Evolutionary conservation across 192 early-diverging fungal genomes (phyloP).

Genomic region (Helicostylum pulchrum): DNA sequence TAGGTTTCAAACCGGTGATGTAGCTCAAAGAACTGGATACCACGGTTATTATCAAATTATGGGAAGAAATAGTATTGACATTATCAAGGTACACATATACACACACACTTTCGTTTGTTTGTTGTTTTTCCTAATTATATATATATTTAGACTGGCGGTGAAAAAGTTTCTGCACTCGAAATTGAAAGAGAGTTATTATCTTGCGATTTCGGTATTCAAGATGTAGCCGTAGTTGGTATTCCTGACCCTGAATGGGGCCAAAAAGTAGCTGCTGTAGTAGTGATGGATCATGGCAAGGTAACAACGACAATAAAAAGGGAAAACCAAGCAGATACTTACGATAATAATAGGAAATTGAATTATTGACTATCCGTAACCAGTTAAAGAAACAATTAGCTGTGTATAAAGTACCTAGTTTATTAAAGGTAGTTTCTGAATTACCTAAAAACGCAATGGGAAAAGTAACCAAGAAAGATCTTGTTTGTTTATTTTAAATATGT

Average conservation of each 20-base stretch:
- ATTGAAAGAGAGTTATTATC: constrained; percentile 78
- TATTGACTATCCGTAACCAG: constrained; percentile 18
- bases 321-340: constrained; percentile 1
- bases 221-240: constrained; percentile 73
- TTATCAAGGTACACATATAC: constrained; percentile 60
- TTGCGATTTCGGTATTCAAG: constrained; percentile 51
- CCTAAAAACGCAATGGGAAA: constrained; percentile 90
- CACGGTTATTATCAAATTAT: constrained; percentile 69
- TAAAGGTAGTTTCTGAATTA: constrained; percentile 50
- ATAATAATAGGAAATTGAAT: constrained; percentile 17
- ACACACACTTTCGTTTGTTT: no score
- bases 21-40: constrained; percentile 49
- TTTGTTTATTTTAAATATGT: constrained; percentile 43
- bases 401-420: constrained; percentile 72
- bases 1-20: constrained; percentile 79
- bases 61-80: constrained; percentile 79
- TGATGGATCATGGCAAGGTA: constrained; percentile 34
- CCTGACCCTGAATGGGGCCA: constrained; percentile 79
- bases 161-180: constrained; percentile 82
- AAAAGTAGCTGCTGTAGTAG: constrained; percentile 63
- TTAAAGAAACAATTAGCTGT: constrained; percentile 63
- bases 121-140: neutral
- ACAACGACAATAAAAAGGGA: constrained; percentile 9
- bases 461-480: constrained; percentile 78
- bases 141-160: constrained; percentile 62